Evolutionary conservation across 1,284 basidiomycete species (phyloP).

Genomic region (Cryptococcus deneoformans): DNA sequence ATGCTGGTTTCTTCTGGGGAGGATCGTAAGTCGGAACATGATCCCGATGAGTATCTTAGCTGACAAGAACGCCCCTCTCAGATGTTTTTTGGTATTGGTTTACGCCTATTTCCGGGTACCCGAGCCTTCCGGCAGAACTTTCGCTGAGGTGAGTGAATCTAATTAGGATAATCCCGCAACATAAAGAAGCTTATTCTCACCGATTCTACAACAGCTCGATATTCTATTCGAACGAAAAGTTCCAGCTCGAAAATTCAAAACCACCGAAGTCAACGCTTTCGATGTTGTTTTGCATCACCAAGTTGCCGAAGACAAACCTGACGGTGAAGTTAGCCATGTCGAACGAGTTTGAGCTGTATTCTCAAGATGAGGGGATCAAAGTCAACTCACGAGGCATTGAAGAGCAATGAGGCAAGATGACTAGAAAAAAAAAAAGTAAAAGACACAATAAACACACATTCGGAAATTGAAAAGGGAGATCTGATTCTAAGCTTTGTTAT

Average conservation of each 20-base stretch:
- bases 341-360: slow-evolving; percentile 2
- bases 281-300: slow-evolving; percentile 18
- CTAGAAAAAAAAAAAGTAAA: background rate
- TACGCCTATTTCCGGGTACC: slow-evolving; percentile 49
- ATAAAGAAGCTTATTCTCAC: background rate
- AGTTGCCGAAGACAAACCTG: slow-evolving; percentile 11
- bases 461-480: no score
- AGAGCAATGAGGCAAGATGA: no score
- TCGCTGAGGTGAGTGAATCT: slow-evolving; percentile 38
- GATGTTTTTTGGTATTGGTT: slow-evolving; percentile 43
- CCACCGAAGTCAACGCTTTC: slow-evolving; percentile 20
- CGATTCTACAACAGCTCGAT: slow-evolving; percentile 31
- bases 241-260: slow-evolving; percentile 27
- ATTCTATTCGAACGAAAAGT: slow-evolving; percentile 48
- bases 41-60: no score
- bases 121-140: slow-evolving; percentile 50
- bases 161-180: background rate
- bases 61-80: background rate
- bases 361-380: no score
- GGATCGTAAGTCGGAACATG: background rate
- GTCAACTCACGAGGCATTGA: no score
- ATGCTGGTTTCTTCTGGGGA: slow-evolving; percentile 47
- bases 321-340: slow-evolving; percentile 6
- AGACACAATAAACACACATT: slow-evolving; percentile 3
- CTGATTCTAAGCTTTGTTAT: no score